These are phyloP conservation scores for Colletotrichum neosansevieriae DNA, from an alignment of 2,329 filamentous ascomycete species.

Conservation along the genomic window DNA sequence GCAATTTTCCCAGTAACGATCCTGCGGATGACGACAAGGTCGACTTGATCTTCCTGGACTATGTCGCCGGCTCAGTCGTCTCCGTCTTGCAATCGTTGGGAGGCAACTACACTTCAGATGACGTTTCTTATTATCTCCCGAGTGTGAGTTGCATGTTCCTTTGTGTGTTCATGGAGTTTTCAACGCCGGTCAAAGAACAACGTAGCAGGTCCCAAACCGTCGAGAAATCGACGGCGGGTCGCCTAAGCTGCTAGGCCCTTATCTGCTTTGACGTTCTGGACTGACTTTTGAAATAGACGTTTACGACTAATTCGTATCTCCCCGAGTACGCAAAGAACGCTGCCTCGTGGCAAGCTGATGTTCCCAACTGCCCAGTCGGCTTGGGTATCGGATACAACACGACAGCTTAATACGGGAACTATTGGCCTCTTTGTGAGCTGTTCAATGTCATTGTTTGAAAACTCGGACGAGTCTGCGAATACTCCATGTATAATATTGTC, in stretches of 20 bases:
- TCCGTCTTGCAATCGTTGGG: slow-evolving; percentile 25
- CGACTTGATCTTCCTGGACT: slow-evolving; percentile 32
- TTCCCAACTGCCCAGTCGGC: slow-evolving; percentile 29
- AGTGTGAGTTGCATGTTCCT: slow-evolving; percentile 8
- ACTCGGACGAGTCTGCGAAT: too few species aligned
- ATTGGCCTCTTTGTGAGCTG: too few species aligned
- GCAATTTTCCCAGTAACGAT: slow-evolving; percentile 59
- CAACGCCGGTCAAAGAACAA: too few species aligned
- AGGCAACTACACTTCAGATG: slow-evolving; percentile 19
- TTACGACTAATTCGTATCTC: slow-evolving; percentile 30
- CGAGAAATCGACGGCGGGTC: not conserved
- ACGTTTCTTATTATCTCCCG: slow-evolving; percentile 23
- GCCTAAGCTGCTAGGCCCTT: too few species aligned
- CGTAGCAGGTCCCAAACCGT: too few species aligned
- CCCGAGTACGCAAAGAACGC: slow-evolving; percentile 12
- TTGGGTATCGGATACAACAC: slow-evolving; percentile 14
- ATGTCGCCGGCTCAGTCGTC: slow-evolving; percentile 15
- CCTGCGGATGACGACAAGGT: slow-evolving; percentile 18
- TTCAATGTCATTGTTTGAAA: too few species aligned
- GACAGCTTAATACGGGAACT: not conserved
- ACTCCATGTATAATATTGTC: too few species aligned
- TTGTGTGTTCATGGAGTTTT: too few species aligned
- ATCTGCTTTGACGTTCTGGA: too few species aligned
- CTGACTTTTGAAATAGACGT: slow-evolving; percentile 10
- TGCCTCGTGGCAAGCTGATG: slow-evolving; percentile 17